Base-by-base conservation (phyloP, 495 filamentous ascomycete genomes). In the Letharia lupina region DNA sequence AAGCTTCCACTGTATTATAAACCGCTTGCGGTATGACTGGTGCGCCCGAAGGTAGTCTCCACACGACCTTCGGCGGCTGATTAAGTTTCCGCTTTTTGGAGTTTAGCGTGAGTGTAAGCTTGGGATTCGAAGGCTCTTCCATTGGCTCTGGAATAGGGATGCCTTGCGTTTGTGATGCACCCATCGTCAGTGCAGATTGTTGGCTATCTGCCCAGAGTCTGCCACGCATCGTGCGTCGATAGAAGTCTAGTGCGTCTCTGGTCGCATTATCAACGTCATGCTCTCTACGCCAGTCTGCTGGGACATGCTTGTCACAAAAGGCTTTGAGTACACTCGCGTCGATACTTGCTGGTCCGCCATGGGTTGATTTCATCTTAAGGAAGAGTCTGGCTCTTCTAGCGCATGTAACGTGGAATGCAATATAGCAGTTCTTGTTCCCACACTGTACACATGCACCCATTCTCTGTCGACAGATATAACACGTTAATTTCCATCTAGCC, bases 371-470 rank as follows among this genome's bases (percentile, higher is more conserved):
- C 93, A 97, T 98, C 79, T 93, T 96, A 65, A 99, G 79, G 74
- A 89, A 96, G 1, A 99, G 85, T 67, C 89, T 86, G 47, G 92
- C 90, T 67, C 91, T 82, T 48, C 95, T 86, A 15, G 93, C 94
- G 73, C 94, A 99, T 8, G 93, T 97, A 40, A 98, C 94, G 75
- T 99, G 94, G 76, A 98, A 99, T n/a, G 94, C 94, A 71, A 91
- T 86, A 72, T 93, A 99, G 75, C 94, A 99, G 66, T 87, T 89
- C 74, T 96, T 98, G 77, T 98, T 97, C 64, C 92, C 91, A 77
- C 94, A 99, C 76, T 99, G 94, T 64, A 99, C 96, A 69, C 93
- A 97, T 45, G 94, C 93, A 35, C 94, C 94, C 94, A 98, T 99
- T 71, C 86, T 88, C 76, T 98, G 94, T 65, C 89, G 88, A 77